A percentile compares a stretch with the other conserved stretches of the same genome.
Evolutionary conservation across 257 asterid genomes (phyloP).

Genomic region (Penstemon davidsonii): DNA sequence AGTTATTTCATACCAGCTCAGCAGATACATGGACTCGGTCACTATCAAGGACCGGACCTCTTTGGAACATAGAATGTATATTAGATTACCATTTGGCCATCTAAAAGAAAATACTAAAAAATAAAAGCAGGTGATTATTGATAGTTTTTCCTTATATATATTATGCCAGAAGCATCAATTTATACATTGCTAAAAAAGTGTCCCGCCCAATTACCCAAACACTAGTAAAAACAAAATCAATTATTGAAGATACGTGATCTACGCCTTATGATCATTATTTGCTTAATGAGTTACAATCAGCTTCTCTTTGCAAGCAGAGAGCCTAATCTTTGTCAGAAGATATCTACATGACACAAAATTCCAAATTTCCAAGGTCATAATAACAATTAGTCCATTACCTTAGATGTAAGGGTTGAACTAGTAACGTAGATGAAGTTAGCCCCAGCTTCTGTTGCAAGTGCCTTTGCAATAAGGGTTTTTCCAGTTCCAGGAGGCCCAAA

Average conservation of each 20-base stretch:
- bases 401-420: conserved; percentile 96
- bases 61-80: too few species aligned
- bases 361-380: conserved; percentile 3
- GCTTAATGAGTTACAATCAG: background rate
- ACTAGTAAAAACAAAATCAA: conserved; percentile 3
- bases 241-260: background rate
- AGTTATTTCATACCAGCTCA: too few species aligned
- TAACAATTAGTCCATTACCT: conserved; percentile 40
- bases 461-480: conserved; percentile 96
- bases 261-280: background rate
- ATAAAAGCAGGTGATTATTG: too few species aligned
- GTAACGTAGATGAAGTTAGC: conserved; percentile 94
- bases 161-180: conserved; percentile 9
- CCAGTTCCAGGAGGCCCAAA: conserved; percentile 99
- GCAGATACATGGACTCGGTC: too few species aligned
- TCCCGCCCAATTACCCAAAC: background rate
- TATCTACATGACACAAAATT: background rate
- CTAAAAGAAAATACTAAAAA: too few species aligned
- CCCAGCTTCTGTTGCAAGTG: conserved; percentile 98
- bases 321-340: background rate
- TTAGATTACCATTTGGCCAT: too few species aligned
- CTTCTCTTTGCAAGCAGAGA: background rate
- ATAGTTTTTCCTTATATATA: background rate
- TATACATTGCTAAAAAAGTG: background rate
- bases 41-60: too few species aligned